phyloP scores from a whole-genome alignment of 2,329 filamentous ascomycete genomes.

The Volutella citrinella region DNA sequence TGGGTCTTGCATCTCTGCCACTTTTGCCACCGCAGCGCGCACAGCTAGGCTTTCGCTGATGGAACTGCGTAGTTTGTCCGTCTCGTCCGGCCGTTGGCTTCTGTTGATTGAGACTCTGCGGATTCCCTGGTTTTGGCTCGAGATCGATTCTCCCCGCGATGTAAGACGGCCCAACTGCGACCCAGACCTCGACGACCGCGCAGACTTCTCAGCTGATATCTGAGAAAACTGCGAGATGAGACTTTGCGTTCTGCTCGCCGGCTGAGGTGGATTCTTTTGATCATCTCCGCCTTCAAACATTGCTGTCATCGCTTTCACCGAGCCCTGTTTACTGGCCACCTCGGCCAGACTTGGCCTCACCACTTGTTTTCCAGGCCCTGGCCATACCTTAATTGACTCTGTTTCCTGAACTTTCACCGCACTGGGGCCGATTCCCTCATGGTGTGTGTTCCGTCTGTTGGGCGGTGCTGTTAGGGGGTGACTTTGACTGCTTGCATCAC shows the following conservation, averaged over 20 bases:
- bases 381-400: too few species aligned
- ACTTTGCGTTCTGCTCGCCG: conserved; percentile 16
- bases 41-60: conserved; percentile 17
- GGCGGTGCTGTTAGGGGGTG: too few species aligned
- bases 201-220: conserved; percentile 7
- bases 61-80: conserved; percentile 11
- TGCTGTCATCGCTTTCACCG: conserved; percentile 50
- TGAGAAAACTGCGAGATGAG: conserved; percentile 19
- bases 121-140: conserved; percentile 7
- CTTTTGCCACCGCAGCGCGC: conserved; percentile 14
- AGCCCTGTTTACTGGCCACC: conserved; percentile 24
- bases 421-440: too few species aligned
- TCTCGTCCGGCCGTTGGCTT: too few species aligned
- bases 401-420: too few species aligned
- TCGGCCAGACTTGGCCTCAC: conserved; percentile 16
- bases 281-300: conserved; percentile 41
- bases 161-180: conserved; percentile 10
- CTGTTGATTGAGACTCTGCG: too few species aligned
- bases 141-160: conserved; percentile 3
- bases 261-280: conserved; percentile 5
- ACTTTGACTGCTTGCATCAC: too few species aligned
- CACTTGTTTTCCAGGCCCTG: conserved; percentile 4
- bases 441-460: too few species aligned
- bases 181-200: conserved; percentile 9
- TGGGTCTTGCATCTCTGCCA: conserved; percentile 2